Percentiles rank a stretch among this genome's conserved stretches.
Conservation (phyloP, 1,139 yeast species). For the Pichia norvegensis region DNA sequence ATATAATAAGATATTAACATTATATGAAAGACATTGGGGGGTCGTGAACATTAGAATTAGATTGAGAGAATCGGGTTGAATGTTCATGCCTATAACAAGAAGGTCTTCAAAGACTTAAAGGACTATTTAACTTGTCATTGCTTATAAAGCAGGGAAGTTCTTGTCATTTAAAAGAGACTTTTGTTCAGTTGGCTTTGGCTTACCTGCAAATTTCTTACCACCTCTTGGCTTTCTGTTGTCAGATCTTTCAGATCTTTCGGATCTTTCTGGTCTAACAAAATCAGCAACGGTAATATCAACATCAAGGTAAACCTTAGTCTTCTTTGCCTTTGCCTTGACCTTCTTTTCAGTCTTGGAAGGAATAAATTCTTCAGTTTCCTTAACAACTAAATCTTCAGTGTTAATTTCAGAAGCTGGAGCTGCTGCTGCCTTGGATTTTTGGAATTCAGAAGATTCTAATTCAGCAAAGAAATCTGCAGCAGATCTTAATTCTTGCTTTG, state of each 20-base stretch:
- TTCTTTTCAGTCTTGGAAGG: constrained; percentile 53
- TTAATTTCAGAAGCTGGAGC: constrained; percentile 56
- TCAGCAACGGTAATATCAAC: constrained; percentile 53
- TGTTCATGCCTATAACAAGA: not conserved
- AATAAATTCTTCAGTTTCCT: constrained; percentile 49
- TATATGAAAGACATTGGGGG: not conserved
- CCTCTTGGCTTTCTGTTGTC: constrained; percentile 17
- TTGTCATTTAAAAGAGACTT: constrained; percentile 38
- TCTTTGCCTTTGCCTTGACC: constrained; percentile 52
- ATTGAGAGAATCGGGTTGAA: not conserved
- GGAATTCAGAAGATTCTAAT: constrained; percentile 30
- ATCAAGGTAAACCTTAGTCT: constrained; percentile 64
- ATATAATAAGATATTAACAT: not conserved
- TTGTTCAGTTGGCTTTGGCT: constrained; percentile 8
- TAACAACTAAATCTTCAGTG: constrained; percentile 49
- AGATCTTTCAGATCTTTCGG: constrained; percentile 19
- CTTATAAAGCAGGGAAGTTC: constrained; percentile 54
- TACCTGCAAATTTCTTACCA: constrained; percentile 13
- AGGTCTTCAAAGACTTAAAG: too few species aligned
- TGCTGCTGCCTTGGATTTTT: constrained; percentile 43
- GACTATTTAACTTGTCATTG: not conserved
- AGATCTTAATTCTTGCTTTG: constrained; percentile 41
- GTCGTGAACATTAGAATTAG: not conserved
- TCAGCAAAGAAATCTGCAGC: constrained; percentile 69
- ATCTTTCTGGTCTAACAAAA: constrained; percentile 32